These are phyloP conservation scores for Plasmodium vinckei DNA, from an alignment of 169 alveolate species.

Conservation along the genomic window DNA sequence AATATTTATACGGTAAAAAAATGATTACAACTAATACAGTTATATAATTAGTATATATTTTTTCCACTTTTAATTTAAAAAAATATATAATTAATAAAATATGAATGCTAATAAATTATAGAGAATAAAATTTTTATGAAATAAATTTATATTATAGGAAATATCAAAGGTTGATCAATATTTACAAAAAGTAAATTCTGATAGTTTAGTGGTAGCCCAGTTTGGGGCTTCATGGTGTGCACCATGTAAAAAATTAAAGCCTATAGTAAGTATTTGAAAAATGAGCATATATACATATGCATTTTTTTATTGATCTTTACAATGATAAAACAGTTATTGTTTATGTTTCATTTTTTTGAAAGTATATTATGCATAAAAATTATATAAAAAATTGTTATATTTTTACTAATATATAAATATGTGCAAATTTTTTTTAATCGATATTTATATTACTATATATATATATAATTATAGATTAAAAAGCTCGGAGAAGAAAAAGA, in stretches of 20 bases:
- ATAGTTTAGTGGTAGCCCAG: conserved; percentile 81
- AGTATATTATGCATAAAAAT: no score
- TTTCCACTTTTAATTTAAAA: neutral
- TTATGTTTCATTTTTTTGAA: no score
- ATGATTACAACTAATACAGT: neutral
- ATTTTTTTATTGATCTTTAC: neutral
- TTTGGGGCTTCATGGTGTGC: conserved; percentile 89
- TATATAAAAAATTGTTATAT: no score
- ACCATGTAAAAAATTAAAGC: conserved; percentile 87
- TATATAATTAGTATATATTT: no score
- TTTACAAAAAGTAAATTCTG: conserved; percentile 74
- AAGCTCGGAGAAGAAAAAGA: conserved; percentile 69
- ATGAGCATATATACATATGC: neutral
- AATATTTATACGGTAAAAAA: neutral
- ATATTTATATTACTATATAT: conserved; percentile 2
- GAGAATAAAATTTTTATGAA: conserved; percentile 28
- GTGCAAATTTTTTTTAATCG: neutral
- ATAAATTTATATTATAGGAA: conserved; percentile 29
- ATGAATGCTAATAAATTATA: neutral
- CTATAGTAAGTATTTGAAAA: conserved; percentile 49
- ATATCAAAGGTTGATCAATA: conserved; percentile 81
- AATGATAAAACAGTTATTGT: no score
- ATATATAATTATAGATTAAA: conserved; percentile 20
- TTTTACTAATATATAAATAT: no score
- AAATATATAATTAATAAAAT: neutral